Evolutionary conservation across 2,329 filamentous ascomycete species (phyloP).

Genomic region (Periconia sp.): DNA sequence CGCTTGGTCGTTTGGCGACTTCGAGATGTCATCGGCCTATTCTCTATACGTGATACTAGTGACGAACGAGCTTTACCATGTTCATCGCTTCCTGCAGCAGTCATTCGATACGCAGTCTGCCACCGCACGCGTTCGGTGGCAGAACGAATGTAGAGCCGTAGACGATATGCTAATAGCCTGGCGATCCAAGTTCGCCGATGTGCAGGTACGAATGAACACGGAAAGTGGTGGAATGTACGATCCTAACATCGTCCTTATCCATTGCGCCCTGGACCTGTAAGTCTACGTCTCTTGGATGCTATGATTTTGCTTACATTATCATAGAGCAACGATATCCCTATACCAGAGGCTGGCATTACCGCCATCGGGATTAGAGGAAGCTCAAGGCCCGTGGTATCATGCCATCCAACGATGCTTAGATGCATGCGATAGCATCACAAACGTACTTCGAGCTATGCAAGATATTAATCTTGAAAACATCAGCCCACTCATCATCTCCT

Average conservation of each 20-base stretch:
- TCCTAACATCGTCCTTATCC: slow-evolving; percentile 27
- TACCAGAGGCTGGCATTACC: slow-evolving; percentile 28
- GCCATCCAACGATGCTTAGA: slow-evolving; percentile 35
- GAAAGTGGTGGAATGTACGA: slow-evolving; percentile 25
- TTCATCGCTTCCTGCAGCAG: slow-evolving; percentile 32
- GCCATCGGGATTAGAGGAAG: slow-evolving; percentile 23
- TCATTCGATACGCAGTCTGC: slow-evolving; percentile 28
- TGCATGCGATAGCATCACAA: slow-evolving; percentile 32
- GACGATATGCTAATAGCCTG: slow-evolving; percentile 29
- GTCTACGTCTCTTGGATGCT: not conserved
- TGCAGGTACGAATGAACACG: slow-evolving; percentile 16
- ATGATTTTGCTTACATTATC: not conserved
- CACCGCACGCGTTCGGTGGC: slow-evolving; percentile 26
- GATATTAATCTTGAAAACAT: slow-evolving; percentile 28
- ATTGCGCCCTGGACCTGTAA: slow-evolving; percentile 31
- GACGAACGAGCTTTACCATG: slow-evolving; percentile 29
- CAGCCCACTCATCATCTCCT: slow-evolving; percentile 28
- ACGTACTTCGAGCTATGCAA: slow-evolving; percentile 21
- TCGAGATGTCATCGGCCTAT: slow-evolving; percentile 28
- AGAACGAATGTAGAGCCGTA: slow-evolving; percentile 27
- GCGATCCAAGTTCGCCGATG: slow-evolving; percentile 26
- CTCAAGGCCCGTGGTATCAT: slow-evolving; percentile 32
- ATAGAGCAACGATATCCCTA: slow-evolving; percentile 27
- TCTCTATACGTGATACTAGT: slow-evolving; percentile 32
- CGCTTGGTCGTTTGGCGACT: slow-evolving; percentile 23